Base-by-base conservation (phyloP, 1,139 yeast species). In the Suhomyces ambrosiae region DNA sequence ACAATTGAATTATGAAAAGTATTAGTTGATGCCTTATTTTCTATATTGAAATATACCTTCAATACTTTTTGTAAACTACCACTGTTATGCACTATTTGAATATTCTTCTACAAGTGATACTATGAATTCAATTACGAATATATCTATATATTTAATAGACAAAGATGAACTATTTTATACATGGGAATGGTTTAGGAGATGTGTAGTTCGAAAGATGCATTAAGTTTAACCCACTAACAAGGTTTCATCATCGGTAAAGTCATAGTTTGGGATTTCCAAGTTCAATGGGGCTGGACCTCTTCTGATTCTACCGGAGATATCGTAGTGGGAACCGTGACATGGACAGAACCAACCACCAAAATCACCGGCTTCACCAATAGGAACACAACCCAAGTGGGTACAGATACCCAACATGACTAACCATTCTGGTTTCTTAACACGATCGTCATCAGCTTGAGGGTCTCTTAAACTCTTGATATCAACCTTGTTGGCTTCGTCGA, bases 261-360 rank as follows among this genome's bases (percentile, higher is more conserved):
- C 88, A 66, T 94, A 94, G 55, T 79, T 77, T 58, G 99, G 99
- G 56, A 94, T 79, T 77, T 92, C 98, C 76, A 94, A 81, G 80
- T 92, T 92, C 70, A 89, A 81, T 63, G 99, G 99, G 65, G 99
- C 99, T 59, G 99, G 99, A 56, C 99, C 99, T 76, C 83, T 92
- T 84, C 99, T 88, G 68, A 94, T 92, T 84, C 99, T 92, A 68
- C 99, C 99, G 49, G 97, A 85, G 74, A 94, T 94, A 75, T 94
- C 98, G 74, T 94, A 94, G 72, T 94, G 98, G 65, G 98, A 92
- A 80, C 98, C 99, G 78, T 94, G 99, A 77, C 98, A 94, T 52
- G 99, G 99, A 74, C 99, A 94, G 92, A 94, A 94, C 98, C 98
- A 94, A 64, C 98, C 98, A 67, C 97, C 97, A 59, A 81, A 94